Evolutionary conservation across 2,329 filamentous ascomycete genomes (phyloP).

Genomic region (Penicillium psychrosexuale): DNA sequence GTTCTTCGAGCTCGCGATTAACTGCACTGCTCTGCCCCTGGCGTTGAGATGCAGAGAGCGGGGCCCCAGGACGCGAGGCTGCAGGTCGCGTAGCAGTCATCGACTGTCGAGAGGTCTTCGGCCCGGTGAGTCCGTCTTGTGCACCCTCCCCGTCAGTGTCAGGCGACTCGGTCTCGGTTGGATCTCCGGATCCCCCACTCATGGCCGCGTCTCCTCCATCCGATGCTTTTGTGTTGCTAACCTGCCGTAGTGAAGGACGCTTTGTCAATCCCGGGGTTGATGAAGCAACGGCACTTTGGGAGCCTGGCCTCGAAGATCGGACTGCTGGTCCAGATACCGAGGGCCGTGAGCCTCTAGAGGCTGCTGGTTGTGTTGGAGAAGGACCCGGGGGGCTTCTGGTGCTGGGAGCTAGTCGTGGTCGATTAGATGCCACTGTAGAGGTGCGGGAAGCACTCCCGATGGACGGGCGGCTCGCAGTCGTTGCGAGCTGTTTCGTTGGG

Average conservation of each 20-base stretch:
- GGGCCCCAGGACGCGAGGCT: conserved; percentile 27
- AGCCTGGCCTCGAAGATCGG: conserved; percentile 34
- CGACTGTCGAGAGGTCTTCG: conserved; percentile 25
- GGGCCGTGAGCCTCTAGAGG: conserved; percentile 38
- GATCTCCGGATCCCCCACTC: conserved; percentile 31
- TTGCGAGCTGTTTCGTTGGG: conserved; percentile 69
- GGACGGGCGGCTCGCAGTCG: conserved; percentile 51
- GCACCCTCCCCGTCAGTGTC: conserved; percentile 23
- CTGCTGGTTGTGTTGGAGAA: conserved; percentile 43
- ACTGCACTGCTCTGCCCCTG: conserved; percentile 50
- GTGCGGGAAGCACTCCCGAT: conserved; percentile 51
- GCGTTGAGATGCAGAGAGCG: conserved; percentile 37
- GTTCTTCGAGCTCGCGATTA: conserved; percentile 72
- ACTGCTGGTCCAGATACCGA: conserved; percentile 36
- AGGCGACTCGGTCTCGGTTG: conserved; percentile 27
- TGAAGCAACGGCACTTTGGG: conserved; percentile 24
- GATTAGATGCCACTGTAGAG: conserved; percentile 48
- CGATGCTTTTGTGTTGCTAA: conserved; percentile 24
- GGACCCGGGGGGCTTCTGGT: conserved; percentile 66
- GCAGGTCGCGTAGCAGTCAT: conserved; percentile 24
- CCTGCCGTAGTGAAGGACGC: conserved; percentile 34
- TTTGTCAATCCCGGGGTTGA: conserved; percentile 27
- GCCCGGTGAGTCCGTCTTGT: conserved; percentile 19
- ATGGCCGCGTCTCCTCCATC: conserved; percentile 27
- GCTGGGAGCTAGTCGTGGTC: conserved; percentile 54